Evolutionary conservation across 78 protist species (phyloP).

Genomic region (Bodo saltans): DNA sequence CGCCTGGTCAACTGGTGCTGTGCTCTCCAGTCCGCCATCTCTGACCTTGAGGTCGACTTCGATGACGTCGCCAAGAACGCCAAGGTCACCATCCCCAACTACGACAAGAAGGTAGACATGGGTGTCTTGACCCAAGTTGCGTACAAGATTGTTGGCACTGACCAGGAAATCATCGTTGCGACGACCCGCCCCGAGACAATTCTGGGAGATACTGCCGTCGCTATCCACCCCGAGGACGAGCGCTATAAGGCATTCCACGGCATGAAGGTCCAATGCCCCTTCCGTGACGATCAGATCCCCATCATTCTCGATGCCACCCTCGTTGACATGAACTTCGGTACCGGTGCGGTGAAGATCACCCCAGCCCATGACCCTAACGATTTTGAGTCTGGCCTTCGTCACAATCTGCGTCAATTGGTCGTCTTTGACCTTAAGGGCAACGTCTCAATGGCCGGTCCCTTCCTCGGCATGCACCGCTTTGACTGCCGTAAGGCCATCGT

Average conservation of each 20-base stretch:
- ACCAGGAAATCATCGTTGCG: slow-evolving; percentile 82
- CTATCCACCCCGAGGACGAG: slow-evolving; percentile 93
- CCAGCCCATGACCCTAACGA: slow-evolving; percentile 98
- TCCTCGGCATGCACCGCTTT: slow-evolving; percentile 70
- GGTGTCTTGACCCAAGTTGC: slow-evolving; percentile 78
- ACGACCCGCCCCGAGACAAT: slow-evolving; percentile 99
- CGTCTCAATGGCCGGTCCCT: slow-evolving; percentile 45
- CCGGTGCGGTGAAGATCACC: slow-evolving; percentile 97
- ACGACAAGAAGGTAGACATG: slow-evolving; percentile 50
- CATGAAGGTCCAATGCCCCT: slow-evolving; percentile 73
- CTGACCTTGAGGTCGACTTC: slow-evolving; percentile 95
- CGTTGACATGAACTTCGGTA: slow-evolving; percentile 89
- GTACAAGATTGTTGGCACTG: slow-evolving; percentile 75
- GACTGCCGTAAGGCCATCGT: slow-evolving; percentile 67
- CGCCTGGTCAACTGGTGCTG: slow-evolving; percentile 97
- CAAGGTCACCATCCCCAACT: slow-evolving; percentile 73
- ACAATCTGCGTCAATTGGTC: slow-evolving; percentile 68
- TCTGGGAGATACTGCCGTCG: slow-evolving; percentile 98
- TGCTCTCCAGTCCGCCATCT: slow-evolving; percentile 91
- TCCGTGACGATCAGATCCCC: slow-evolving; percentile 68
- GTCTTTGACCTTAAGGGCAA: slow-evolving; percentile 79
- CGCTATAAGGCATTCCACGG: slow-evolving; percentile 83
- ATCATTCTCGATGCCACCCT: slow-evolving; percentile 80
- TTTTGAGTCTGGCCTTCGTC: slow-evolving; percentile 85
- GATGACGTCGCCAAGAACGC: slow-evolving; percentile 48